A percentile compares a stretch with the other conserved stretches of the same genome.
Conservation (phyloP, 805 yeast genomes). For the Saccharomycopsis sp. region DNA sequence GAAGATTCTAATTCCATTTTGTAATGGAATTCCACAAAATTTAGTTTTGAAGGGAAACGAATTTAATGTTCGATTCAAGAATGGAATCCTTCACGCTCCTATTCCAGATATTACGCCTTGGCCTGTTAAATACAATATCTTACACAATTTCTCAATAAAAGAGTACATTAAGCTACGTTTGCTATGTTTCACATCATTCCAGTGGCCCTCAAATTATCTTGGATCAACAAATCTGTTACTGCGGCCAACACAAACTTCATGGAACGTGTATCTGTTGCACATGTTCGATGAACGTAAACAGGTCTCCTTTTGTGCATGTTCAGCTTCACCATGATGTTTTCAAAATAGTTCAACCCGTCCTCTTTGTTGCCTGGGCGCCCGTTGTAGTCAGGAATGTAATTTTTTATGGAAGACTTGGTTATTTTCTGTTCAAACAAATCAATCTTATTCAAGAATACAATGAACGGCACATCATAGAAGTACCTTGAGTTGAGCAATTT, state of each 20-base stretch:
- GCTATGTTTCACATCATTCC: constrained; percentile 41
- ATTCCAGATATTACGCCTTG: too few relatives aligned
- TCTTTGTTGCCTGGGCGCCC: constrained; percentile 58
- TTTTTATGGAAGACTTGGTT: constrained; percentile 50
- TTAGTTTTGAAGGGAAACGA: too few relatives aligned
- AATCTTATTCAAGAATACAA: constrained; percentile 79
- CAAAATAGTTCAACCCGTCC: constrained; percentile 65
- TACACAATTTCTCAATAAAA: too few relatives aligned
- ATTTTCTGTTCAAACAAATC: constrained; percentile 75
- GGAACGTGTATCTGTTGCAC: constrained; percentile 86
- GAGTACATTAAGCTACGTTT: too few relatives aligned
- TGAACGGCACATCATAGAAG: constrained; percentile 81
- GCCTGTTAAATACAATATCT: too few relatives aligned
- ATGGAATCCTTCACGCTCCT: too few relatives aligned
- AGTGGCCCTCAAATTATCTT: constrained; percentile 68
- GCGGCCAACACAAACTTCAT: constrained; percentile 90
- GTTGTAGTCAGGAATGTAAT: constrained; percentile 69
- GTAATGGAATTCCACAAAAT: too few relatives aligned
- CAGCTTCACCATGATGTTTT: constrained; percentile 50
- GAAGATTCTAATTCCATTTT: too few relatives aligned
- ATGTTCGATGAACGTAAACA: constrained; percentile 85
- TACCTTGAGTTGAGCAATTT: constrained; percentile 76
- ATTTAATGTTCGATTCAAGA: too few relatives aligned
- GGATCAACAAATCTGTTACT: constrained; percentile 84
- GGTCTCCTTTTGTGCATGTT: constrained; percentile 59